These are phyloP conservation scores for Centaurea solstitialis DNA, from an alignment of 129 eudicot species.

Conservation along the genomic window DNA sequence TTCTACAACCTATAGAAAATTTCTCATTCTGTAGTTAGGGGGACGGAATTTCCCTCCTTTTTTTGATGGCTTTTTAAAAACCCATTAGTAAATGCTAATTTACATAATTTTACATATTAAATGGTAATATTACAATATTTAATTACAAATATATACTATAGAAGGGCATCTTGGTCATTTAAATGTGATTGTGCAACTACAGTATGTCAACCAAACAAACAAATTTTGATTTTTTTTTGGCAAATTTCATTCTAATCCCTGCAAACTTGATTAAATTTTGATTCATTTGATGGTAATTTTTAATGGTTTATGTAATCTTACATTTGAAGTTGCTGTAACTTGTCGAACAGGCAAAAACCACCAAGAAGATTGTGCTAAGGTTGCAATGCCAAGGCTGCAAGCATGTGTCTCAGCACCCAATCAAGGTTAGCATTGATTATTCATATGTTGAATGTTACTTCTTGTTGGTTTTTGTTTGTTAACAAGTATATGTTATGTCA, in stretches of 20 bases:
- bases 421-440: conserved; percentile 25
- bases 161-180: not conserved
- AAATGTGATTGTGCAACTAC: not conserved
- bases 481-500: not conserved
- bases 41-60: not conserved
- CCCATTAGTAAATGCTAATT: not conserved
- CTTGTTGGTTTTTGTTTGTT: not conserved
- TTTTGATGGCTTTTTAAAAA: not conserved
- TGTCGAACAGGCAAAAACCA: conserved; percentile 40
- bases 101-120: not conserved
- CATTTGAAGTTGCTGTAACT: not conserved
- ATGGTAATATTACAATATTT: too few relatives aligned
- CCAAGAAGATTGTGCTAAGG: conserved; percentile 53
- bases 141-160: not conserved
- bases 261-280: too few relatives aligned
- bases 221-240: not conserved
- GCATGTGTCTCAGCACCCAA: conserved; percentile 46
- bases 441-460: not conserved
- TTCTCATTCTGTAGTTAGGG: too few relatives aligned
- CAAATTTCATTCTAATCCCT: not conserved
- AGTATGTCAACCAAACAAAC: not conserved
- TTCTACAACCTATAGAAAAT: too few relatives aligned
- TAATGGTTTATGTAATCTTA: not conserved
- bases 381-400: conserved; percentile 47
- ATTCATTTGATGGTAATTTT: not conserved